Conservation (phyloP, 495 filamentous ascomycete genomes). For the Durotheca rogersii region DNA sequence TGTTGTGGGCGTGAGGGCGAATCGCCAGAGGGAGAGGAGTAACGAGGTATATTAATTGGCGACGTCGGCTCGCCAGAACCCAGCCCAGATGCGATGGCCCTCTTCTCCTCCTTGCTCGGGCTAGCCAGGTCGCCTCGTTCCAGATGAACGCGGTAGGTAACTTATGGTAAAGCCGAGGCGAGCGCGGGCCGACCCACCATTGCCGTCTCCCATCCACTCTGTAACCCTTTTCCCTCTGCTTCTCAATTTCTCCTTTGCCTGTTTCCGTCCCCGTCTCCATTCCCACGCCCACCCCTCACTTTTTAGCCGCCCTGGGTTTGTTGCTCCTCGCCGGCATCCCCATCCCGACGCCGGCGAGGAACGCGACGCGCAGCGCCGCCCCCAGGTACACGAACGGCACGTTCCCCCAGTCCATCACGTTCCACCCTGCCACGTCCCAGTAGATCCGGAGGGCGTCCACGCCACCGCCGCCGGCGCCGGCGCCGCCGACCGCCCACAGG, state of each 20-base stretch:
- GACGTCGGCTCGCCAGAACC: background rate
- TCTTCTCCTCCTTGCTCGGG: too few relatives aligned
- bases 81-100: too few relatives aligned
- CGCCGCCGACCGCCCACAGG: slow-evolving; percentile 54
- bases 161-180: background rate
- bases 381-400: slow-evolving; percentile 62
- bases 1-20: background rate
- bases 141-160: background rate
- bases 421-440: slow-evolving; percentile 59
- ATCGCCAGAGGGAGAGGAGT: background rate
- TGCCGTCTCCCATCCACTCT: too few relatives aligned
- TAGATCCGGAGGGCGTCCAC: too few relatives aligned
- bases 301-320: slow-evolving; percentile 21
- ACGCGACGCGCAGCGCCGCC: slow-evolving; percentile 54
- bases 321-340: slow-evolving; percentile 17
- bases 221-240: too few relatives aligned
- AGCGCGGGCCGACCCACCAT: too few relatives aligned
- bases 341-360: slow-evolving; percentile 56
- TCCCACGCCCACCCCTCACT: slow-evolving; percentile 7
- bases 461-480: slow-evolving; percentile 51
- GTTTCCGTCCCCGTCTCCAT: background rate
- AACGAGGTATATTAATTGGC: background rate
- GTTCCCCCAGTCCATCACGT: slow-evolving; percentile 65
- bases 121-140: too few relatives aligned
- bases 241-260: too few relatives aligned